Percentiles rank a stretch among this genome's conserved stretches.
Evolutionary conservation across 2,329 filamentous ascomycete genomes (phyloP).

Genomic region (Fusarium verrucosum): DNA sequence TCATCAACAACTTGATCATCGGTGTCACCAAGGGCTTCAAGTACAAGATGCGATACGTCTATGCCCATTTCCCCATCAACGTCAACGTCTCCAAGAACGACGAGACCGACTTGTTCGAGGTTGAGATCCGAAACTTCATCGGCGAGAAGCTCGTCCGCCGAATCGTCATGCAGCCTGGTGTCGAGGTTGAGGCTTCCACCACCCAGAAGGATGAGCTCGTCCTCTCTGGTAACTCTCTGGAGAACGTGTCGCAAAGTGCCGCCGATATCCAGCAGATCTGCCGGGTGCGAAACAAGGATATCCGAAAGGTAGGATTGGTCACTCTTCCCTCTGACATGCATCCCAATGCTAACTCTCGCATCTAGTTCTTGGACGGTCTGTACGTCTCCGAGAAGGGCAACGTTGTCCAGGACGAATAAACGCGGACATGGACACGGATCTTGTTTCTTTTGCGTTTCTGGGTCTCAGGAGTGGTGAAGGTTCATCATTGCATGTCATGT

Average conservation of each 20-base stretch:
- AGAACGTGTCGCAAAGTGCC: slow-evolving; percentile 96
- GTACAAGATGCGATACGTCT: slow-evolving; percentile 99
- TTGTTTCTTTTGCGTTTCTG: slow-evolving; percentile 68
- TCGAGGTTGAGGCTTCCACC: slow-evolving; percentile 89
- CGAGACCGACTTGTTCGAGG: slow-evolving; percentile 86
- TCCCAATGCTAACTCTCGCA: slow-evolving; percentile 36
- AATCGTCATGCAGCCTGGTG: slow-evolving; percentile 88
- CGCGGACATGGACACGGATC: slow-evolving; percentile 51
- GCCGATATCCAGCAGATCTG: slow-evolving; percentile 99
- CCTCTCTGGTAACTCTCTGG: slow-evolving; percentile 91
- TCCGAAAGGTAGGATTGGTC: slow-evolving; percentile 80
- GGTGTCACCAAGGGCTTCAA: slow-evolving; percentile 99
- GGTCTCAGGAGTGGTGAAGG: slow-evolving; percentile 71
- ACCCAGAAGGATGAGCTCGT: slow-evolving; percentile 98
- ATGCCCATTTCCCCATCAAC: slow-evolving; percentile 99
- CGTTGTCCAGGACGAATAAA: slow-evolving; percentile 80
- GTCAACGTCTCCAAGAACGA: slow-evolving; percentile 97
- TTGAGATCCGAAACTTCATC: slow-evolving; percentile 99
- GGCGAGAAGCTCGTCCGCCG: slow-evolving; percentile 99
- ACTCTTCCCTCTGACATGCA: not conserved
- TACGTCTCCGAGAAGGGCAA: slow-evolving; percentile 99
- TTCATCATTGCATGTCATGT: slow-evolving; percentile 70
- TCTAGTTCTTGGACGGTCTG: slow-evolving; percentile 97
- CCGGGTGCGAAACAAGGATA: slow-evolving; percentile 99
- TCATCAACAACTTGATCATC: slow-evolving; percentile 99